Evolutionary conservation across 129 eudicot genomes (phyloP).

Genomic region (Pittosporum tobira): DNA sequence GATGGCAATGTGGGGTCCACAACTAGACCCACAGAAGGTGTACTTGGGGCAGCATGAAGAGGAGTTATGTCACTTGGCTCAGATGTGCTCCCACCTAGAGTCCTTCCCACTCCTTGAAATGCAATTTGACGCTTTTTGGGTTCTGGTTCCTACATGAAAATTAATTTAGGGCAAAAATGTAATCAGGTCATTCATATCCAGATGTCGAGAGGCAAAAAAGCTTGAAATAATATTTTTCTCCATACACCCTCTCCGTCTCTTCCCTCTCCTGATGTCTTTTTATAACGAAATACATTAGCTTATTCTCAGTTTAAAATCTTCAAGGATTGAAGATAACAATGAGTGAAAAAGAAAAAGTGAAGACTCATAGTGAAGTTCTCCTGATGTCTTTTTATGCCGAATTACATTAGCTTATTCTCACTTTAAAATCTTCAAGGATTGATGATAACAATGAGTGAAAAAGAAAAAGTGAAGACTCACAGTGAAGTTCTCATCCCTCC

Average conservation of each 20-base stretch:
- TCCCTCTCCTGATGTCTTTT: neutral
- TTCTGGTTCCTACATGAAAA: slow-evolving; percentile 57
- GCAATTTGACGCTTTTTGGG: slow-evolving; percentile 41
- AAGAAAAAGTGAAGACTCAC: slow-evolving; percentile 35
- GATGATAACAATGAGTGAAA: neutral
- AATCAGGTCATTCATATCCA: neutral
- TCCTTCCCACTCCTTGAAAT: slow-evolving; percentile 78
- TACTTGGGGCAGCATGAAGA: slow-evolving; percentile 20
- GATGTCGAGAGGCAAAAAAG: neutral
- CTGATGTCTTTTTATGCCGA: too few species aligned
- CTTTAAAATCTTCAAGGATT: neutral
- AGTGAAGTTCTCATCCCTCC: slow-evolving; percentile 56
- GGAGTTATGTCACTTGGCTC: slow-evolving; percentile 29
- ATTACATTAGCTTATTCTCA: too few species aligned
- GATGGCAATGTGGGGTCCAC: slow-evolving; percentile 57
- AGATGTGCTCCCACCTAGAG: slow-evolving; percentile 51
- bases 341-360: neutral
- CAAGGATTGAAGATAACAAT: neutral
- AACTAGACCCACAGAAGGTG: slow-evolving; percentile 42
- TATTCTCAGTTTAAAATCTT: neutral
- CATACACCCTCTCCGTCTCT: neutral
- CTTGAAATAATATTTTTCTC: neutral
- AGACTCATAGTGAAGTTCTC: slow-evolving; percentile 56
- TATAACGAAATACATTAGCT: neutral
- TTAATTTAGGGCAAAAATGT: neutral